Evolutionary conservation across 148 eudicot genomes (phyloP).

Genomic region (Nepenthes mirabilis): DNA sequence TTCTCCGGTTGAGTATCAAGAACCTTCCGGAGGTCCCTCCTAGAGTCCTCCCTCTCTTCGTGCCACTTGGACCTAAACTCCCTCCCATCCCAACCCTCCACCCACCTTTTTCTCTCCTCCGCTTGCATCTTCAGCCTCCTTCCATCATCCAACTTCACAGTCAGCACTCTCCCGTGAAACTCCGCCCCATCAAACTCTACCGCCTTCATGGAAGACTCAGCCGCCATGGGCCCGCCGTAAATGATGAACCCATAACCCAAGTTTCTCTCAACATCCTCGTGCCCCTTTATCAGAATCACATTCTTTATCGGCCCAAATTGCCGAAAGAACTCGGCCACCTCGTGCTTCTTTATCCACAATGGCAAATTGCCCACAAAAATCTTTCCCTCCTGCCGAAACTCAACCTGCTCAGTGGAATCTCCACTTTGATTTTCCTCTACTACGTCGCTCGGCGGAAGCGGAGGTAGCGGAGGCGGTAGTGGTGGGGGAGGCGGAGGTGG

Average conservation of each 20-base stretch:
- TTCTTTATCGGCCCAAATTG: constrained; percentile 83
- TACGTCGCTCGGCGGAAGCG: not conserved
- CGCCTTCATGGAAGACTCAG: constrained; percentile 61
- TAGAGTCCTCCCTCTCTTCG: constrained; percentile 51
- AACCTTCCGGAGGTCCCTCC: constrained; percentile 46
- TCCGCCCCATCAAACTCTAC: constrained; percentile 96
- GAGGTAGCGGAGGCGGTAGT: constrained; percentile 13
- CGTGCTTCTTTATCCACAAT: constrained; percentile 61
- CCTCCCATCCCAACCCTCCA: constrained; percentile 36
- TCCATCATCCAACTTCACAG: constrained; percentile 84
- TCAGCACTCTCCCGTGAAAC: constrained; percentile 86
- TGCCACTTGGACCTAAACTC: constrained; percentile 69
- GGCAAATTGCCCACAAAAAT: constrained; percentile 89
- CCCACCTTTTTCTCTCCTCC: constrained; percentile 52
- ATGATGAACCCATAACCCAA: constrained; percentile 89
- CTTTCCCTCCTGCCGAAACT: constrained; percentile 63
- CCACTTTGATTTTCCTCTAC: not conserved
- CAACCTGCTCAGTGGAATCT: constrained; percentile 7
- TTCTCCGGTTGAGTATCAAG: constrained; percentile 71
- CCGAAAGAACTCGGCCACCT: constrained; percentile 64
- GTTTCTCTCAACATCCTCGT: constrained; percentile 57
- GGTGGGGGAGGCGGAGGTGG: constrained; percentile 57
- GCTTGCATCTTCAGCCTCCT: constrained; percentile 42
- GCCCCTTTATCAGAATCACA: constrained; percentile 70
- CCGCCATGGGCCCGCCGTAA: constrained; percentile 41